Evolutionary conservation across 2,329 filamentous ascomycete species (phyloP).

Genomic region (Teratosphaeria viscida): DNA sequence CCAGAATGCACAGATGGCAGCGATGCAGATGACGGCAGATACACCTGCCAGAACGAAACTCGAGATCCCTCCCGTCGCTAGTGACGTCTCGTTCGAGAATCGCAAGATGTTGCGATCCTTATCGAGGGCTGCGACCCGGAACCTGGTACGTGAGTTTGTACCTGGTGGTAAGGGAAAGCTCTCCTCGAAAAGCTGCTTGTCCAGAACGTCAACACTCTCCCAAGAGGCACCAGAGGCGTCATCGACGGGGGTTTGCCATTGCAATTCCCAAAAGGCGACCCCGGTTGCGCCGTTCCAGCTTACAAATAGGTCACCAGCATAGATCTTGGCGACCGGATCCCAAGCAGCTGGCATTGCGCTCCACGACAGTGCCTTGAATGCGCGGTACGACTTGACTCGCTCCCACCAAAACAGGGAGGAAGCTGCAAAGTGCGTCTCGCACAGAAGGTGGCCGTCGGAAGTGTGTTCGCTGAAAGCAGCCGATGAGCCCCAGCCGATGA

Average conservation of each 20-base stretch:
- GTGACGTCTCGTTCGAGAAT: not conserved
- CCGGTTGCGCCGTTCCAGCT: slow-evolving; percentile 39
- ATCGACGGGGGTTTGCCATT: slow-evolving; percentile 13
- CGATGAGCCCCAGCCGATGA: slow-evolving; percentile 45
- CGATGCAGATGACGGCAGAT: not conserved
- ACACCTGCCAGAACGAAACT: not conserved
- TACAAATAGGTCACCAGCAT: slow-evolving; percentile 31
- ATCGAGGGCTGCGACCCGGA: slow-evolving; percentile 11
- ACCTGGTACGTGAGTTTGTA: not conserved
- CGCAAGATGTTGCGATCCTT: slow-evolving; percentile 7
- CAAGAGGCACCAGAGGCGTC: not conserved
- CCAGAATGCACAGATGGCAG: not conserved
- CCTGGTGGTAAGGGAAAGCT: slow-evolving; percentile 3
- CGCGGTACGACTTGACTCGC: slow-evolving; percentile 38
- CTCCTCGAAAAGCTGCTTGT: slow-evolving; percentile 17
- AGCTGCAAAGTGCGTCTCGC: slow-evolving; percentile 40
- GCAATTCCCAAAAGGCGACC: slow-evolving; percentile 36
- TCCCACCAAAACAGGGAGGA: slow-evolving; percentile 32
- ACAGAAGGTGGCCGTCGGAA: slow-evolving; percentile 37
- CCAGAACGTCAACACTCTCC: slow-evolving; percentile 9
- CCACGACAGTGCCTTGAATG: slow-evolving; percentile 40
- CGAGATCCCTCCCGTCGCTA: not conserved
- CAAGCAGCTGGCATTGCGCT: slow-evolving; percentile 22
- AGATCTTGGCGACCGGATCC: slow-evolving; percentile 8
- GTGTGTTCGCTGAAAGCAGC: slow-evolving; percentile 30